These are phyloP conservation scores for Boletus coccyginus DNA, from an alignment of 768 basidiomycete genomes.

Conservation along the genomic window DNA sequence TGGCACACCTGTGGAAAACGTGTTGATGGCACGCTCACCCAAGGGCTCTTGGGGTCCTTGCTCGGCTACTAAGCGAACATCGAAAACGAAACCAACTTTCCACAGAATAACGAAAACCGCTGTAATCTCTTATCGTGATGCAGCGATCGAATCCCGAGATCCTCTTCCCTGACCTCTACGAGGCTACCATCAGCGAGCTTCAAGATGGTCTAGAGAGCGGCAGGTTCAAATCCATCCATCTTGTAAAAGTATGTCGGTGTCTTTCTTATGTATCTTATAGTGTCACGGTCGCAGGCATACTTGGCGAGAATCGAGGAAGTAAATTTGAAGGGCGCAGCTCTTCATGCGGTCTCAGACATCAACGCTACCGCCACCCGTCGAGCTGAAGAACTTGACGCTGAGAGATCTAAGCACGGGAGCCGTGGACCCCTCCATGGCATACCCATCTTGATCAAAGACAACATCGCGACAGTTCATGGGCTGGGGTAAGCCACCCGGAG, in stretches of 20 bases:
- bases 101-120: too few relatives aligned
- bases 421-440: conserved; percentile 56
- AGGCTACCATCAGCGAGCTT: conserved; percentile 54
- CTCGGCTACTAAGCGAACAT: too few relatives aligned
- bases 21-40: too few relatives aligned
- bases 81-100: too few relatives aligned
- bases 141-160: not conserved
- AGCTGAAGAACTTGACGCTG: conserved; percentile 50
- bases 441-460: conserved; percentile 55
- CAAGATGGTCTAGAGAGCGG: conserved; percentile 50
- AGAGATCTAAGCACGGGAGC: conserved; percentile 46
- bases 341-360: conserved; percentile 58
- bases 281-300: conserved; percentile 46
- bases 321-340: conserved; percentile 54
- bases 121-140: not conserved
- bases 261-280: not conserved
- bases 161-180: conserved; percentile 52
- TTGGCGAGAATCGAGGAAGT: conserved; percentile 67
- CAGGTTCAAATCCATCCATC: conserved; percentile 56
- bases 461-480: conserved; percentile 32
- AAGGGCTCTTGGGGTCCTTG: too few relatives aligned
- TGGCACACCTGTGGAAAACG: too few relatives aligned
- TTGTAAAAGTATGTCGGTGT: conserved; percentile 48
- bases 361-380: conserved; percentile 52
- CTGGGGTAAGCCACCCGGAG: conserved; percentile 21